Evolutionary conservation across 306 rosid species (phyloP).

Genomic region (Dalbergia cochinchinensis): DNA sequence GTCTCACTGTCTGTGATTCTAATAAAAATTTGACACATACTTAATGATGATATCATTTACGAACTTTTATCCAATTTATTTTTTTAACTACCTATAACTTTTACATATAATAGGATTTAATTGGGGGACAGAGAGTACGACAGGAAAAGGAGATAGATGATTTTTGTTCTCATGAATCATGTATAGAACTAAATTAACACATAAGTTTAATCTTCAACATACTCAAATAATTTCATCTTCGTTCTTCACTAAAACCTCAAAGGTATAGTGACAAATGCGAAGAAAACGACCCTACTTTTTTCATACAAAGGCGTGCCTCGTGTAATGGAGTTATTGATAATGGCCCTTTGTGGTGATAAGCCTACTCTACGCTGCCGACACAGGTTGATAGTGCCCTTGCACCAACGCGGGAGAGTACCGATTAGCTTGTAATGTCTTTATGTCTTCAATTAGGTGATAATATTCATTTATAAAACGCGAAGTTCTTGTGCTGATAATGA

Average conservation of each 20-base stretch:
- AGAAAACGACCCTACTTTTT: neutral
- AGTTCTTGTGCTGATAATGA: neutral
- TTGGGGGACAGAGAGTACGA: too few species aligned
- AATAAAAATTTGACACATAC: too few species aligned
- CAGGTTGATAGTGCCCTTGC: neutral
- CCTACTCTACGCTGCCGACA: neutral
- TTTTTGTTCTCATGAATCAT: too few species aligned
- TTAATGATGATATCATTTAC: too few species aligned
- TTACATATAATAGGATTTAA: too few species aligned
- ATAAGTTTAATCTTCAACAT: neutral
- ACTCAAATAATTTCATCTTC: neutral
- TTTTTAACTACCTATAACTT: too few species aligned
- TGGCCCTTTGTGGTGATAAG: neutral
- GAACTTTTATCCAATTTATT: too few species aligned
- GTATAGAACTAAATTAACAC: too few species aligned
- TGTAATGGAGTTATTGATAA: neutral
- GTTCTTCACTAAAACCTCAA: neutral
- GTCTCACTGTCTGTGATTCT: rapidly evolving
- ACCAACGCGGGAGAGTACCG: neutral
- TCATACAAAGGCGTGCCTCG: neutral
- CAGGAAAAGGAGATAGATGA: too few species aligned
- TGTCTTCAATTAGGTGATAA: neutral
- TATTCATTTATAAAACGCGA: neutral
- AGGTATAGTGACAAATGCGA: neutral
- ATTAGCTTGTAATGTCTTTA: neutral